Evolutionary conservation across 2,329 filamentous ascomycete genomes (phyloP), one percentile per base, ranked within the genome.

Genomic region (Rhynchosporium secalis): DNA sequence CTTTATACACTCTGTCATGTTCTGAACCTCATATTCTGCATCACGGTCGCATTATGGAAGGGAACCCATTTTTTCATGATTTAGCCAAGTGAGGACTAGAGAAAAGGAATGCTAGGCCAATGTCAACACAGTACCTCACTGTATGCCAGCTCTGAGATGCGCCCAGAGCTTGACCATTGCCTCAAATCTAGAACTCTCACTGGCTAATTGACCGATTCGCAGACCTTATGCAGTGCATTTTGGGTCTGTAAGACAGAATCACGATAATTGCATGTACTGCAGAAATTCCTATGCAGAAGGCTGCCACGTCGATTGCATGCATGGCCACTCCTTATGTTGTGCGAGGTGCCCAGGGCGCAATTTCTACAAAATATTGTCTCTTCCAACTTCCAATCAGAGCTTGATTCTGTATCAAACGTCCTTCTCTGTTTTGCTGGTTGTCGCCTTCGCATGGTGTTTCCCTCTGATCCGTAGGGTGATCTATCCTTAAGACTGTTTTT

Each of bases 291-390:
- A 31, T 51, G 31, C 28, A 51, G 26, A 12, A 31, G 8, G 47
- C 13, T 51, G 29, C 13, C 31, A 13, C 3, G 28, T 15, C 26
- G 47, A 15, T 36, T 51, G 6, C 13, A 29, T 15, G n/a, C n/a
- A 55, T 13, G 15, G n/a, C n/a, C 52, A 43, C 29, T 12, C 38
- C 20, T 6, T 38, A 26, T 38, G 13, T 56, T 20, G 52, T 15
- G 43, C 52, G 26, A 41, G 40, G 29, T 31, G 26, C 38, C 41
- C 20, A 58, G 47, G 29, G 41, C 47, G 55, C 41, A 48, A 58
- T 48, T 58, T 51, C 51, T 48, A 51, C 51, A 45, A 33, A 26
- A 61, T 47, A 45, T 10, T 36, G 56, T 61, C 58, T 43, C 31
- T 52, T 61, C 51, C 56, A 36, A 5, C 33, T 36, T 36, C 33